phyloP scores from a whole-genome alignment of 1,139 yeast species.

The Hansenula sp. region DNA sequence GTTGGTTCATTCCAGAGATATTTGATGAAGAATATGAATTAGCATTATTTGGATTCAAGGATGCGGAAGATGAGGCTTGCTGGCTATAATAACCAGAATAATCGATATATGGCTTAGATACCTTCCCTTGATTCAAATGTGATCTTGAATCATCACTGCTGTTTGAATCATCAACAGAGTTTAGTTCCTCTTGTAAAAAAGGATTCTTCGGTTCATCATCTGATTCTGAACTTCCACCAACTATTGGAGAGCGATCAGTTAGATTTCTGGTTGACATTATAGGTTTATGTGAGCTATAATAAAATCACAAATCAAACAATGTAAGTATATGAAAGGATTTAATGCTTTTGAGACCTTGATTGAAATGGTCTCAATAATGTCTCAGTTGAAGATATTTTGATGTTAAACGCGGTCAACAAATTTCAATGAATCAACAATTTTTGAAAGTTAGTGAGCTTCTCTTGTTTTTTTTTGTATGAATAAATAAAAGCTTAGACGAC shows the following conservation, averaged over 20 bases:
- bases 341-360: too few species aligned
- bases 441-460: not conserved
- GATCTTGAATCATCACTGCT: constrained; percentile 21
- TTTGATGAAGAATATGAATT: constrained; percentile 21
- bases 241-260: constrained; percentile 24
- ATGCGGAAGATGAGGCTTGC: constrained; percentile 37
- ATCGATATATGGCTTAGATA: constrained; percentile 36
- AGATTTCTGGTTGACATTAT: constrained; percentile 25
- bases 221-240: constrained; percentile 16
- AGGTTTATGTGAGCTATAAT: too few species aligned
- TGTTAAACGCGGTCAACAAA: too few species aligned
- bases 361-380: too few species aligned
- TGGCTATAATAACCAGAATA: constrained; percentile 43
- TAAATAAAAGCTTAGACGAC: too few species aligned
- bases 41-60: constrained; percentile 10
- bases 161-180: constrained; percentile 19
- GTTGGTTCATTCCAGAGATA: constrained; percentile 14
- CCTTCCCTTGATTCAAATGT: constrained; percentile 16
- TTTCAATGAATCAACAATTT: not conserved
- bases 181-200: constrained; percentile 20
- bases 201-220: constrained; percentile 22
- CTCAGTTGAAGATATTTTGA: too few species aligned
- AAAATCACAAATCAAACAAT: not conserved
- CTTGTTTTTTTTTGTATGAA: too few species aligned
- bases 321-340: not conserved